Percentiles rank a stretch among this genome's conserved stretches.
Conservation (phyloP, 495 filamentous ascomycete genomes). For the Penicillium diatomitis region DNA sequence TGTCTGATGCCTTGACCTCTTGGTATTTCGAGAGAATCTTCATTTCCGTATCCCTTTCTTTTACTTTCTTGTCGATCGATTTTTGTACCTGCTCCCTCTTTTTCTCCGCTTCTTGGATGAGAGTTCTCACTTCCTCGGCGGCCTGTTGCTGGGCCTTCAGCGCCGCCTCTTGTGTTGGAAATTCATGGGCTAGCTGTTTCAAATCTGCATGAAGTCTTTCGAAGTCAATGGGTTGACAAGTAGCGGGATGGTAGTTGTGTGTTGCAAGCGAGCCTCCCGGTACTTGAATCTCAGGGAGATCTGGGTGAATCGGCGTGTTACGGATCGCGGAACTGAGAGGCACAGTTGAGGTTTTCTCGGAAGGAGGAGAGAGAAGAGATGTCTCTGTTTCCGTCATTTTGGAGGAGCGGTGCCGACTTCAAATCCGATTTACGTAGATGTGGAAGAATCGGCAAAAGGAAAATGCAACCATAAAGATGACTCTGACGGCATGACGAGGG, state of each 20-base stretch:
- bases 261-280: conserved; percentile 23
- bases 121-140: conserved; percentile 32
- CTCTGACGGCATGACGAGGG: too few relatives aligned
- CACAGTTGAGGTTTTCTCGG: conserved; percentile 18
- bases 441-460: too few relatives aligned
- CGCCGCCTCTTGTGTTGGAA: conserved; percentile 26
- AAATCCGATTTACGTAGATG: too few relatives aligned
- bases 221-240: conserved; percentile 26
- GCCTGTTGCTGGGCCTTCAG: conserved; percentile 32
- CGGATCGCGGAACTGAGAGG: conserved; percentile 30
- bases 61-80: conserved; percentile 38
- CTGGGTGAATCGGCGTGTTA: conserved; percentile 33
- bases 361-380: conserved; percentile 26
- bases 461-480: too few relatives aligned
- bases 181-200: conserved; percentile 30
- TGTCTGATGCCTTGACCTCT: conserved; percentile 27
- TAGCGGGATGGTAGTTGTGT: conserved; percentile 31
- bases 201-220: conserved; percentile 25
- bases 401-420: too few relatives aligned
- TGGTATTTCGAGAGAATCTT: conserved; percentile 39
- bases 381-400: conserved; percentile 17
- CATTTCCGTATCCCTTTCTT: conserved; percentile 37
- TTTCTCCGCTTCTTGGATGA: conserved; percentile 27
- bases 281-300: conserved; percentile 32
- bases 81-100: conserved; percentile 35